A percentile compares a stretch with the other conserved stretches of the same genome.
Evolutionary conservation across 106 monocot genomes (phyloP).

Genomic region (Dendrobium nobile): DNA sequence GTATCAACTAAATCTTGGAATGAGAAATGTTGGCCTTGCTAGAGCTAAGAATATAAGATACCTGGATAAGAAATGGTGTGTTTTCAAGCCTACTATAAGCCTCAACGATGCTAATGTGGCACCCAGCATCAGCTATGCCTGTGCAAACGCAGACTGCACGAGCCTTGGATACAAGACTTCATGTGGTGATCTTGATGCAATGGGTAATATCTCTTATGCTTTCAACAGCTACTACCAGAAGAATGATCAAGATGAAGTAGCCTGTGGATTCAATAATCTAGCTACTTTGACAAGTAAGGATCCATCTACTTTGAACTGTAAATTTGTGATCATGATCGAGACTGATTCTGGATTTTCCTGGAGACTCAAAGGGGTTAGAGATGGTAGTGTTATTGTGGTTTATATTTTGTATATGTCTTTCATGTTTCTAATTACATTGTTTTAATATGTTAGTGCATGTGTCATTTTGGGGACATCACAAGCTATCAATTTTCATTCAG

Average conservation of each 20-base stretch:
- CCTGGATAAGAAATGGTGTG: slow-evolving; percentile 55
- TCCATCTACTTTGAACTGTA: slow-evolving; percentile 45
- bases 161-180: slow-evolving; percentile 53
- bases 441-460: neutral
- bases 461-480: neutral
- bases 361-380: slow-evolving; percentile 5
- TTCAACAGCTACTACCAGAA: slow-evolving; percentile 39
- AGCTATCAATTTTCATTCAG: slow-evolving; percentile 1
- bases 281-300: slow-evolving; percentile 26
- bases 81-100: slow-evolving; percentile 48
- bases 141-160: slow-evolving; percentile 49
- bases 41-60: slow-evolving; percentile 31
- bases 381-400: neutral
- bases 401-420: slow-evolving; percentile 5
- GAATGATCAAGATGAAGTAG: slow-evolving; percentile 36
- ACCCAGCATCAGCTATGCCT: slow-evolving; percentile 39
- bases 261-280: slow-evolving; percentile 28
- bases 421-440: slow-evolving; percentile 6
- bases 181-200: slow-evolving; percentile 26
- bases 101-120: slow-evolving; percentile 24
- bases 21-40: slow-evolving; percentile 6
- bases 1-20: slow-evolving; percentile 27
- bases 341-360: slow-evolving; percentile 5
- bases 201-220: slow-evolving; percentile 37
- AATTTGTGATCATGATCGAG: slow-evolving; percentile 61